A percentile compares a stretch with the other conserved stretches of the same genome.
Evolutionary conservation across 139 green algal genomes (phyloP).

Genomic region (Chlamydomonas sp.): DNA sequence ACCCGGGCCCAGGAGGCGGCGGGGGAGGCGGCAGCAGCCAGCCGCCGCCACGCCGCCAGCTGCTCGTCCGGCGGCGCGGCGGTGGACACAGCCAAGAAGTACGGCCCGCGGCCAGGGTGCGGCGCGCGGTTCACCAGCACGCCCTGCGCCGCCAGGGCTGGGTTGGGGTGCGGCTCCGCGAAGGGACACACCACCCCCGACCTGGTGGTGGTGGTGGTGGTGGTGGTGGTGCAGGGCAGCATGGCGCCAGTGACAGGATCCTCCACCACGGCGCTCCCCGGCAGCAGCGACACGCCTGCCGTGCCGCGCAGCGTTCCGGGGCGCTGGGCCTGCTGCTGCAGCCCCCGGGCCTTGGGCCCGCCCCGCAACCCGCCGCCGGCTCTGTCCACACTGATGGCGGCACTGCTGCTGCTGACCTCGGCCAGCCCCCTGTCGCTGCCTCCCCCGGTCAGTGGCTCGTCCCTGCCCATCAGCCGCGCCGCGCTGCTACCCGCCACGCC

Average conservation of each 20-base stretch:
- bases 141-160: not conserved
- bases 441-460: not conserved
- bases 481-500: conserved; percentile 10
- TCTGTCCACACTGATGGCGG: not conserved
- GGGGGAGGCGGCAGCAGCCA: not conserved
- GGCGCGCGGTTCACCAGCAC: conserved; percentile 4
- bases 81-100: not conserved
- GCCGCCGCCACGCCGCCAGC: not conserved
- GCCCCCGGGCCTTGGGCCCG: too few relatives aligned
- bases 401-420: not conserved
- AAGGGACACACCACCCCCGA: not conserved
- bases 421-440: too few relatives aligned
- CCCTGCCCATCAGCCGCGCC: not conserved
- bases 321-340: not conserved
- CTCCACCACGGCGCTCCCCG: conserved; percentile 11
- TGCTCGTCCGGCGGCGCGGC: not conserved
- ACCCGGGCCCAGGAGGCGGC: not conserved
- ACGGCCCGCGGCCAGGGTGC: conserved; percentile 14
- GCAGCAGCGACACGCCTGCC: not conserved
- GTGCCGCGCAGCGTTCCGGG: not conserved
- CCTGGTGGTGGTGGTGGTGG: too few relatives aligned
- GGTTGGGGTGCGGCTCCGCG: not conserved
- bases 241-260: not conserved
- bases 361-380: too few relatives aligned
- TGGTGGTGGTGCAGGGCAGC: not conserved